phyloP scores from a whole-genome alignment of 257 asterid genomes.

The Cruciata laevipes region DNA sequence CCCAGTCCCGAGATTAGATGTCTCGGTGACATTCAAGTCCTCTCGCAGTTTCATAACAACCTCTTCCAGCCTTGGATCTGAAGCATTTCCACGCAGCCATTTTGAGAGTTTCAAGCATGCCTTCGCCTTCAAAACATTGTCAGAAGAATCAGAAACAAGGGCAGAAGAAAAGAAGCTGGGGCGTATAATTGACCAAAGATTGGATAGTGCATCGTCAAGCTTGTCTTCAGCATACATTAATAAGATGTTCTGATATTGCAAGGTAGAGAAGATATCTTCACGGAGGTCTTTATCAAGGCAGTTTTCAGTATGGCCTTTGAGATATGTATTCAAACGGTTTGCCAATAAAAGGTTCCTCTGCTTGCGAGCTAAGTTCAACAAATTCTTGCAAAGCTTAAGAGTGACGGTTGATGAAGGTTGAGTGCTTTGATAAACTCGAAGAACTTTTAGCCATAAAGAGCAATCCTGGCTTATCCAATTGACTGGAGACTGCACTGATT shows the following conservation, averaged over 20 bases:
- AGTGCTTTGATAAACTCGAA: constrained; percentile 66
- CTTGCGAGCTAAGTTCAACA: constrained; percentile 75
- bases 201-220: constrained; percentile 57
- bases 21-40: constrained; percentile 43
- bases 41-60: constrained; percentile 47
- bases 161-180: constrained; percentile 54
- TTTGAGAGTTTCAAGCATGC: constrained; percentile 91
- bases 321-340: constrained; percentile 62
- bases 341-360: constrained; percentile 75
- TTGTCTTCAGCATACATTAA: constrained; percentile 72
- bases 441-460: constrained; percentile 85
- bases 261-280: constrained; percentile 46
- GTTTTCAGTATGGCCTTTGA: constrained; percentile 43
- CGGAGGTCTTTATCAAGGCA: constrained; percentile 47
- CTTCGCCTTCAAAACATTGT: constrained; percentile 66
- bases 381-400: constrained; percentile 71
- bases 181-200: constrained; percentile 70
- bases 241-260: constrained; percentile 65
- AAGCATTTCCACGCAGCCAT: constrained; percentile 53
- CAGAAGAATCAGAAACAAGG: constrained; percentile 38
- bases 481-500: constrained; percentile 59
- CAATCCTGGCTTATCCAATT: constrained; percentile 70
- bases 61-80: constrained; percentile 40
- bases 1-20: constrained; percentile 34
- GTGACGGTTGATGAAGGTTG: constrained; percentile 58